Conservation (phyloP, 83 land plant genomes). For the Thuja plicata region DNA sequence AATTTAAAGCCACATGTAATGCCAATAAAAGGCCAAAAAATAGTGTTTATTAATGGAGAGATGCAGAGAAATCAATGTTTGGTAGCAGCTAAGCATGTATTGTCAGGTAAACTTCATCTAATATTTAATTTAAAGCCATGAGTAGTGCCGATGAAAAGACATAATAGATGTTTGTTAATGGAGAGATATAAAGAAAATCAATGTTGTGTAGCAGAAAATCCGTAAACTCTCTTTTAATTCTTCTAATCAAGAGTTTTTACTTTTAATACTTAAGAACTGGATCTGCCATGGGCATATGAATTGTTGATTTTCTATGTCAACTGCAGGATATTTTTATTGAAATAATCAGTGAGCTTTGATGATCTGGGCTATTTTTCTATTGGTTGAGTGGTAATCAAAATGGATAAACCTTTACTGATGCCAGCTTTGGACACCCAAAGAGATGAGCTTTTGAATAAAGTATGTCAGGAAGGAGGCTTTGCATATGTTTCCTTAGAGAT, state of each 20-base stretch:
- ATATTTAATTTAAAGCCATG: no score
- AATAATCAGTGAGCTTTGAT: neutral
- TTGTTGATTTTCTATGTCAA: neutral
- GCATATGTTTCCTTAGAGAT: slow-evolving; percentile 51
- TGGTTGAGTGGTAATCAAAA: neutral
- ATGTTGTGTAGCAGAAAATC: neutral
- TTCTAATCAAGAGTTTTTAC: neutral
- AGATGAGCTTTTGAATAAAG: slow-evolving; percentile 13
- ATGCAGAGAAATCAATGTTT: neutral
- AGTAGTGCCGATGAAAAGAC: no score
- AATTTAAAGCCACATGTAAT: neutral
- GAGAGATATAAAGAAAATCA: neutral
- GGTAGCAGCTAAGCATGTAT: neutral
- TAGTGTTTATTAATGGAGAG: neutral
- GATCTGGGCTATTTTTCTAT: neutral
- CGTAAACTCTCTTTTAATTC: neutral
- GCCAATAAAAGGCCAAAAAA: neutral
- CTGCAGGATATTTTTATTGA: neutral
- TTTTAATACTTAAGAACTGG: neutral
- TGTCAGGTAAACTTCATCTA: neutral
- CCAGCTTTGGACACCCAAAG: slow-evolving; percentile 10
- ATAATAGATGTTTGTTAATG: neutral
- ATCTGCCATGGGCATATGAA: neutral
- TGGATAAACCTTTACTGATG: neutral
- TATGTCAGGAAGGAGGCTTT: slow-evolving; percentile 71